Conservation (phyloP, 2,329 filamentous ascomycete genomes). For the Rhynchosporium secalis region DNA sequence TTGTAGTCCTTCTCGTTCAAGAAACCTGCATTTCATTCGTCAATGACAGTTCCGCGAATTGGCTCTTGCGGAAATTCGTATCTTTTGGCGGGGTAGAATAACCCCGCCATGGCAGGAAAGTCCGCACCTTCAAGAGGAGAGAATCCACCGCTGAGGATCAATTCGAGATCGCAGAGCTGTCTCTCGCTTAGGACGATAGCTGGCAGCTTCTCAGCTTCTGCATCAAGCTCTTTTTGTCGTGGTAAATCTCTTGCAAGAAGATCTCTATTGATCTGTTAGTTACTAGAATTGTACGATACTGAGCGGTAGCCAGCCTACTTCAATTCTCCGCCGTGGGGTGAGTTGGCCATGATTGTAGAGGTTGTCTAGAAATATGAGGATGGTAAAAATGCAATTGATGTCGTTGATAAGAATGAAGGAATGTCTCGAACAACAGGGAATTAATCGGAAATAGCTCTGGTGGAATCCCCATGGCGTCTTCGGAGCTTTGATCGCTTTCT, state of each 20-base stretch:
- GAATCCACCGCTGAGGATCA: constrained; percentile 97
- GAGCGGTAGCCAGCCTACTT: constrained; percentile 52
- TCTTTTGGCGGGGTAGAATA: constrained; percentile 29
- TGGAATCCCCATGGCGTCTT: constrained; percentile 3
- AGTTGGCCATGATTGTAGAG: constrained; percentile 58
- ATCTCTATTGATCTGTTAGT: constrained; percentile 51
- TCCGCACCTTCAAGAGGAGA: constrained; percentile 88
- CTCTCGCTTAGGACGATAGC: constrained; percentile 85
- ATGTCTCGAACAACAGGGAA: not conserved
- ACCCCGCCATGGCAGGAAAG: constrained; percentile 29
- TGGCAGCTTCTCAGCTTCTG: constrained; percentile 83
- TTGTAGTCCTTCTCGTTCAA: constrained; percentile 98
- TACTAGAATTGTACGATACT: not conserved
- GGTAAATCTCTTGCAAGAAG: constrained; percentile 89
- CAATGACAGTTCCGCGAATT: constrained; percentile 31
- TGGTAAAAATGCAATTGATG: not conserved
- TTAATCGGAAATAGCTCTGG: not conserved
- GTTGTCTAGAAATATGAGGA: not conserved
- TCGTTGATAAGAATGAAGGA: not conserved
- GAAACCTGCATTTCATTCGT: constrained; percentile 64
- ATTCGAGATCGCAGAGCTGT: constrained; percentile 95
- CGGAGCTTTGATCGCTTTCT: constrained; percentile 7
- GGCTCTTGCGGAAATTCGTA: constrained; percentile 19
- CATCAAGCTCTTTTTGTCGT: constrained; percentile 73
- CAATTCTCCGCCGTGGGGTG: constrained; percentile 87